phyloP scores from a whole-genome alignment of 2,329 filamentous ascomycete species.

The Penicillium sp. region DNA sequence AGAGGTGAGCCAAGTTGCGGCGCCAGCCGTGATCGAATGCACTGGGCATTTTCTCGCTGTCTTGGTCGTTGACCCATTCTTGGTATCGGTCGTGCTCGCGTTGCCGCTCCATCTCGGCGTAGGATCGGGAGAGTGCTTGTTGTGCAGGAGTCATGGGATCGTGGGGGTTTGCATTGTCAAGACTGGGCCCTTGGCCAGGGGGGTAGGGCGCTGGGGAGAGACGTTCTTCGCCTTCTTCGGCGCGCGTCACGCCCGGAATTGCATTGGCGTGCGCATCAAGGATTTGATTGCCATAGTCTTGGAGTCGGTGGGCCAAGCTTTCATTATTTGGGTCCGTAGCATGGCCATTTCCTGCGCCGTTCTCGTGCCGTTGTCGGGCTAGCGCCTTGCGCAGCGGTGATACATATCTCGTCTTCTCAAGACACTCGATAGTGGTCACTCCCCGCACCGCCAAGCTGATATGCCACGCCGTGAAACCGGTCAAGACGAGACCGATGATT shows the following conservation, averaged over 20 bases:
- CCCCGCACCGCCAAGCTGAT: slow-evolving; percentile 76
- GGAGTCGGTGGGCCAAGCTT: slow-evolving; percentile 50
- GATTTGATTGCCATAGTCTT: slow-evolving; percentile 71
- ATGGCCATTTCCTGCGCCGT: slow-evolving; percentile 45
- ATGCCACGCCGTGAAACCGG: slow-evolving; percentile 91
- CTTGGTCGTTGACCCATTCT: slow-evolving; percentile 85
- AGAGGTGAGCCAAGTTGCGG: slow-evolving; percentile 77
- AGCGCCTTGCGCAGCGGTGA: slow-evolving; percentile 75
- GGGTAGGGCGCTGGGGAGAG: slow-evolving; percentile 41
- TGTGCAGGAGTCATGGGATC: slow-evolving; percentile 49
- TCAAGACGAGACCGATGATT: slow-evolving; percentile 87
- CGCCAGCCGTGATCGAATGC: slow-evolving; percentile 89
- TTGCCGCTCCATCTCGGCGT: slow-evolving; percentile 62
- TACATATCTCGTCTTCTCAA: slow-evolving; percentile 94
- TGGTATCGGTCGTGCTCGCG: slow-evolving; percentile 71
- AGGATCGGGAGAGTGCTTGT: slow-evolving; percentile 50
- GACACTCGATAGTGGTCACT: slow-evolving; percentile 92
- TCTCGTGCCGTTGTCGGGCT: slow-evolving; percentile 64
- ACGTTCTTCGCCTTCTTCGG: slow-evolving; percentile 75
- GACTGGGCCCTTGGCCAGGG: slow-evolving; percentile 20
- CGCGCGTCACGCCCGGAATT: slow-evolving; percentile 75
- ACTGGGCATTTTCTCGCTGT: slow-evolving; percentile 84
- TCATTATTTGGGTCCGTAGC: slow-evolving; percentile 37
- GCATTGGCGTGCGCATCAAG: slow-evolving; percentile 81
- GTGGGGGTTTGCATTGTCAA: slow-evolving; percentile 5